phyloP scores from a whole-genome alignment of 2,329 filamentous ascomycete species.

The Claviceps maximensis region DNA sequence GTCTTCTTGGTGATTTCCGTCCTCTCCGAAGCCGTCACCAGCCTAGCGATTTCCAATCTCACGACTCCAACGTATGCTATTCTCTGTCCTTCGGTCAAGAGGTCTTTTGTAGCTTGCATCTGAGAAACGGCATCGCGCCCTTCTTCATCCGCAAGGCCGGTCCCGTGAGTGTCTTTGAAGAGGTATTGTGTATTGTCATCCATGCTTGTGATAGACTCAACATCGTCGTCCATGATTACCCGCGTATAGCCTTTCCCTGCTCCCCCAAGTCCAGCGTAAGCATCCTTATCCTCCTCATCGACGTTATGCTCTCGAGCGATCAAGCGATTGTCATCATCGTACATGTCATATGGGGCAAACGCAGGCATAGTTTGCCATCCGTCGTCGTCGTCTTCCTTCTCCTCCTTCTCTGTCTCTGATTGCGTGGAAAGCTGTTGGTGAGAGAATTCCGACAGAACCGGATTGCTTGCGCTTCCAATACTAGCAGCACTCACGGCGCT shows the following conservation, averaged over 20 bases:
- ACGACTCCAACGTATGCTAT: constrained; percentile 92
- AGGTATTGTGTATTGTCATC: constrained; percentile 95
- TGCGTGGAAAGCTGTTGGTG: constrained; percentile 63
- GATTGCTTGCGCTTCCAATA: constrained; percentile 8
- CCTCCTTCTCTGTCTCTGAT: constrained; percentile 36
- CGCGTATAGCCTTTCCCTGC: constrained; percentile 92
- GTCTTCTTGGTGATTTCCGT: constrained; percentile 49
- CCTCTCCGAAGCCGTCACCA: constrained; percentile 55
- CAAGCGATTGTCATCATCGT: constrained; percentile 83
- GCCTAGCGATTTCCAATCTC: constrained; percentile 63
- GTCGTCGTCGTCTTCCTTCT: constrained; percentile 43
- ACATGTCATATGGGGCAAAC: constrained; percentile 84
- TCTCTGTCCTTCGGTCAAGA: constrained; percentile 87
- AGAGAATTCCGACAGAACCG: constrained; percentile 66
- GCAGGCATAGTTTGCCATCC: constrained; percentile 92
- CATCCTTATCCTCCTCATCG: constrained; percentile 52
- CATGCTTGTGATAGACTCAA: constrained; percentile 84
- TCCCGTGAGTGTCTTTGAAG: constrained; percentile 59
- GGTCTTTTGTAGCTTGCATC: constrained; percentile 88
- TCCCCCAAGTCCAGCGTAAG: constrained; percentile 68
- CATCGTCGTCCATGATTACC: constrained; percentile 91
- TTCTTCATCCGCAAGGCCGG: constrained; percentile 50
- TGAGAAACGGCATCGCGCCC: constrained; percentile 76
- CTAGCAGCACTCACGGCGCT: constrained; percentile 24
- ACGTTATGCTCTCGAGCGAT: constrained; percentile 70